Percentiles rank a stretch among this genome's conserved stretches.
Conservation (phyloP, 2,329 filamentous ascomycete genomes). For the Neopestalotiopsis clavispora region DNA sequence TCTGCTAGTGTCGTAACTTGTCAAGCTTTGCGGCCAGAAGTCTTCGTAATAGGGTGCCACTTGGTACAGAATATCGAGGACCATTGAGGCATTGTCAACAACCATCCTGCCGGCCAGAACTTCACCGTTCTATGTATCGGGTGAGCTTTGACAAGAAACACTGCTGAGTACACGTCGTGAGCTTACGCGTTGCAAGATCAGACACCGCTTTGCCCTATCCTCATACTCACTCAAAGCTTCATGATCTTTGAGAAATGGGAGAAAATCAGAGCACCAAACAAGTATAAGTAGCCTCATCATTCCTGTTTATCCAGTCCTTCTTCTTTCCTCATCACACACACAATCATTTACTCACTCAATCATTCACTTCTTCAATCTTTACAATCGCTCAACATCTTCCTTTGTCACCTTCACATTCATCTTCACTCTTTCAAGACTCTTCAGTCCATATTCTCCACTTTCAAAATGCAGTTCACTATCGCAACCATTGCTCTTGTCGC, state of each 20-base stretch:
- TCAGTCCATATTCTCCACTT: neutral
- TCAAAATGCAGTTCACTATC: conserved; percentile 19
- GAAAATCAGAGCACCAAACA: neutral
- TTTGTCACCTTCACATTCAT: neutral
- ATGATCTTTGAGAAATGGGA: neutral
- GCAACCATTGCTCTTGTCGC: conserved; percentile 18
- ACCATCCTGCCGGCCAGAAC: neutral
- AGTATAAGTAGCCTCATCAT: neutral
- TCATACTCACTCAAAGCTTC: neutral
- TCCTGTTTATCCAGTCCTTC: neutral
- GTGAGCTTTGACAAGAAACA: neutral
- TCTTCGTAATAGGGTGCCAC: neutral
- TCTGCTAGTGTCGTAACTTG: too few species aligned
- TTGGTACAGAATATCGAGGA: neutral
- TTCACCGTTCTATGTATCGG: neutral
- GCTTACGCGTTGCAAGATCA: neutral
- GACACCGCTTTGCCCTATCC: neutral
- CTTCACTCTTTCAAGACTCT: neutral
- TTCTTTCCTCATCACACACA: neutral
- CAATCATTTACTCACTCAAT: neutral
- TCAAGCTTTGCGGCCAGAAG: neutral
- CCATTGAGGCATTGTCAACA: neutral
- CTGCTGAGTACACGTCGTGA: neutral
- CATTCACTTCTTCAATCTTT: neutral
- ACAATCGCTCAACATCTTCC: neutral